Base-by-base conservation (phyloP, 441 rosid species). In the Mallotus japonicus region DNA sequence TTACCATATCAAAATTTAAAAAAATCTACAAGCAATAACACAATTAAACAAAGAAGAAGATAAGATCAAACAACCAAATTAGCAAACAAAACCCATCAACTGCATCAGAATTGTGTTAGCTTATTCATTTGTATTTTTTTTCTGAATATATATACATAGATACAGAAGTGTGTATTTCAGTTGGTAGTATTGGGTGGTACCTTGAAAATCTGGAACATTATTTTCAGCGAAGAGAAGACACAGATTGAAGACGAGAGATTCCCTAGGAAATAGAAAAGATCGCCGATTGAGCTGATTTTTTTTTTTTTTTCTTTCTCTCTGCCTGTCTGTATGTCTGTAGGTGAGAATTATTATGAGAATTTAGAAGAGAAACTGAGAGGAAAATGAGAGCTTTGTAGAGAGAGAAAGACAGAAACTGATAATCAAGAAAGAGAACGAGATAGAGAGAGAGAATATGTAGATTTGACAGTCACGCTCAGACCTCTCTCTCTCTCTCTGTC, bases 381-480 rank as follows among this genome's bases (percentile, higher is more conserved):
- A 49, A 44, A 8, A 62, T 55, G 69, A 73, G 69, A 71, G 75
- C 49, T 1, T 3, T 62, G 47, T 37, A 78, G 55, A 46, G 50
- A 34, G 53, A 66, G 46, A 71, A 82, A 67, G 55, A 64, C 77
- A 85, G 85, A 83, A 80, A 54, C 50, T 55, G 24, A 73, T 79
- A 77, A 17, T 14, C 14, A 67, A 42, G 15, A 42, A 9, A 49
- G 50, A 9, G 61, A 14, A 4, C 28, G 47, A 37, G 65, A 56
- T 62, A 67, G 51, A 71, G 81, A 76, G 80, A 81, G 86, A 85
- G 87, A 85, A 81, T 80, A 82, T 74, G 80, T 53, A 85, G 91
- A 86, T 86, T 90, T 86, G 93, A 86, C 85, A 84, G 88, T 87
- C 90, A 85, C 87, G 83, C 92, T 85, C 79, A 75, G 82, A 78